phyloP scores from a whole-genome alignment of 306 rosid species.

The Begonia masoniana region DNA sequence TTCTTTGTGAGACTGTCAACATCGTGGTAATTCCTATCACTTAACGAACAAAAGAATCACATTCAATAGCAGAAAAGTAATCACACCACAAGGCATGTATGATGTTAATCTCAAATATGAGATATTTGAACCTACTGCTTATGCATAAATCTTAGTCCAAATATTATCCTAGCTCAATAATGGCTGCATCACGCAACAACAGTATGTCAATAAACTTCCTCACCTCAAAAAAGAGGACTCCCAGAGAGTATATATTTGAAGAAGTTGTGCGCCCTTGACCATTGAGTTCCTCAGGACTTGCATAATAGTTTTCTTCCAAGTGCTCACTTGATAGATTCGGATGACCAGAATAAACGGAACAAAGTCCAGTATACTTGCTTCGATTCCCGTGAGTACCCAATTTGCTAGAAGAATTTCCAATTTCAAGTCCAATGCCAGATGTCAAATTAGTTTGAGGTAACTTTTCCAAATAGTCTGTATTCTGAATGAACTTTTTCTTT shows the following conservation, averaged over 20 bases:
- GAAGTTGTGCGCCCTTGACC: slow-evolving; percentile 46
- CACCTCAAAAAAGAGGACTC: slow-evolving; percentile 92
- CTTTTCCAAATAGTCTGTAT: slow-evolving; percentile 17
- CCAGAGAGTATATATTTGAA: slow-evolving; percentile 75
- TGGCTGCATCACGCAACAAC: slow-evolving; percentile 11
- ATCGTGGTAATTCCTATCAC: too few species aligned
- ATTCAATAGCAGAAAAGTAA: too few species aligned
- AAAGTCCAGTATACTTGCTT: slow-evolving; percentile 36
- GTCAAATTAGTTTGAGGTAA: slow-evolving; percentile 27
- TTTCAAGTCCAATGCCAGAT: slow-evolving; percentile 21
- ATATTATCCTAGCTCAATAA: too few species aligned
- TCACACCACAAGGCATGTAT: too few species aligned
- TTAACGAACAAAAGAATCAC: too few species aligned
- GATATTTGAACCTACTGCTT: slow-evolving; percentile 1
- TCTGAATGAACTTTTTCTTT: slow-evolving; percentile 44
- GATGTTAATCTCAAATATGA: neutral
- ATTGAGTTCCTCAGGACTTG: slow-evolving; percentile 61
- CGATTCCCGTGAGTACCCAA: slow-evolving; percentile 25
- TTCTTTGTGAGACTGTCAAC: too few species aligned
- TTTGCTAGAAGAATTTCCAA: slow-evolving; percentile 24
- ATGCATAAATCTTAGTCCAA: too few species aligned
- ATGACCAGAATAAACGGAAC: slow-evolving; percentile 23
- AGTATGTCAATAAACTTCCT: slow-evolving; percentile 12
- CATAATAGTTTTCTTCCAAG: slow-evolving; percentile 70
- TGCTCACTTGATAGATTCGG: slow-evolving; percentile 23